Base-by-base conservation (phyloP, 2,329 filamentous ascomycete species). In the Coniochaeta sp. region DNA sequence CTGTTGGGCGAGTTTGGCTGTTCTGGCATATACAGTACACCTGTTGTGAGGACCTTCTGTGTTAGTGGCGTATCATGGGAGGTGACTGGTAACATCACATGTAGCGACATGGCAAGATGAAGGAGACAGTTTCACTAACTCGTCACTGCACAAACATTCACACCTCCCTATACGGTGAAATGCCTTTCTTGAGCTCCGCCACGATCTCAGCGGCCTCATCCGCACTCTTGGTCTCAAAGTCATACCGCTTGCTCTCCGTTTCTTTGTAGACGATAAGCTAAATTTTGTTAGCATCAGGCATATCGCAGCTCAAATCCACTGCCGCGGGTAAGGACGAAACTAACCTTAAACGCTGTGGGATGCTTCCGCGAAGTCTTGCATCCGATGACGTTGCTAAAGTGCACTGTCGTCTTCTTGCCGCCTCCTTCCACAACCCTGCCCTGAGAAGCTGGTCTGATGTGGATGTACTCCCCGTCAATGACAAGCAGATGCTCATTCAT, bases 381-480 rank as follows among this genome's bases (percentile, higher is more conserved):
- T 3, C 89, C 89, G 14, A 95, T 81, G 6, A 94, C 86, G 52
- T 87, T 87, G 61, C 82, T 86, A 64, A 92, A 91, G 61, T 91
- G 88, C 47, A 92, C 86, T 35, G 87, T 90, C 3, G 87, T 91
- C 30, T 83, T 87, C 71, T 90, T 91, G 31, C 81, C 81, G 51
- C 75, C 77, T 20, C 75, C 77, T 52, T 86, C 82, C 53, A 82
- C 78, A 52, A 83, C 70, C 63, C 87, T 88, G 32, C 84, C 83
- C 9, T 78, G 78, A 2, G 79, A 80, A 1, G 81, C 76, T 24
- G 89, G 87, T 78, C 90, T 86, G 60, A 95, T 90, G 67, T 92
- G 88, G 55, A 95, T 82, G 65, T 91, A 94, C 65, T 95, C 89
- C 54, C 87, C 87, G 60, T 92, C 89, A 57, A 95, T 89, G 46